These are phyloP conservation scores for Fraxinus velutina DNA, from an alignment of 305 asterid genomes.

Conservation along the genomic window DNA sequence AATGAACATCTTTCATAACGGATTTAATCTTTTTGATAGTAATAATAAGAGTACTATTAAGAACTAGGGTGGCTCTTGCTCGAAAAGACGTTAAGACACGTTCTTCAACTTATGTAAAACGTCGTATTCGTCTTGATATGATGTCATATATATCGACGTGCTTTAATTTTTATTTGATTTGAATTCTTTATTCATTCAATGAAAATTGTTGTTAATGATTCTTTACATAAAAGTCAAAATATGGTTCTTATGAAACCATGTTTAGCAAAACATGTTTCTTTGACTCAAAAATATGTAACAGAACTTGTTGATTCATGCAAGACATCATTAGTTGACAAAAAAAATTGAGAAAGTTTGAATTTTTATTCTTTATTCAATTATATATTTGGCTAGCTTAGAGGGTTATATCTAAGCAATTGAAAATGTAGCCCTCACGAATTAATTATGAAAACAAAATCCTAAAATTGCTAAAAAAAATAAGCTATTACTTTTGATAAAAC, in stretches of 20 bases:
- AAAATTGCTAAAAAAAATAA: neutral
- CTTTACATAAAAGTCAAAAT: neutral
- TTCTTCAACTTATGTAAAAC: no score
- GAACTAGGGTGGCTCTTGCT: neutral
- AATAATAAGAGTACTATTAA: no score
- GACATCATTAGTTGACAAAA: no score
- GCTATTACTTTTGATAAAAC: neutral
- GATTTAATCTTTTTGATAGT: neutral
- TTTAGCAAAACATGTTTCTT: neutral
- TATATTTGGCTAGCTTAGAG: no score
- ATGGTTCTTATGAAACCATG: no score
- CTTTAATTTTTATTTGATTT: neutral
- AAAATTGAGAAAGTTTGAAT: no score
- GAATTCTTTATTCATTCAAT: neutral
- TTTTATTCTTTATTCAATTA: no score
- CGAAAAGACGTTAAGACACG: neutral
- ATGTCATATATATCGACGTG: neutral
- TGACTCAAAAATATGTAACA: neutral
- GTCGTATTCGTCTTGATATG: neutral
- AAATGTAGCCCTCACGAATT: neutral
- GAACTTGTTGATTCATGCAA: neutral
- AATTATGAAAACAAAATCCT: neutral
- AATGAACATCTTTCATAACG: neutral
- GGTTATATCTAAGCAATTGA: no score
- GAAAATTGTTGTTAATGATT: neutral